Conservation (phyloP, 176 grass and related monocot genomes). For the Carex littledalei region DNA sequence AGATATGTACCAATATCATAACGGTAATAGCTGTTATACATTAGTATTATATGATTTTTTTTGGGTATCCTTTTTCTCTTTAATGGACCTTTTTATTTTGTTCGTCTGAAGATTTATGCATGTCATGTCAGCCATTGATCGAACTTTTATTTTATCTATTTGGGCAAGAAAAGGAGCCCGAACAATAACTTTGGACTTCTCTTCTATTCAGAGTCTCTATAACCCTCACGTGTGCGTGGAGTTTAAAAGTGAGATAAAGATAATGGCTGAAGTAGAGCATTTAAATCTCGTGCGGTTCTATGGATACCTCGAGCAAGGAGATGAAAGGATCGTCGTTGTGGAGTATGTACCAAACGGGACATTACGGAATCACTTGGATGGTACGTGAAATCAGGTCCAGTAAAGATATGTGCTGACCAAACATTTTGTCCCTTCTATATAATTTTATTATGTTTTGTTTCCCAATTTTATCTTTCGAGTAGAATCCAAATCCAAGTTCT, state of each 20-base stretch:
- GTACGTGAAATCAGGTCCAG: constrained; percentile 9
- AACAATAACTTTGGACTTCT: background rate
- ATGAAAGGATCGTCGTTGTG: constrained; percentile 64
- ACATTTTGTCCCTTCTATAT: background rate
- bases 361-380: constrained; percentile 79
- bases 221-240: constrained; percentile 57
- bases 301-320: constrained; percentile 72
- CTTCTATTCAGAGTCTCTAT: constrained; percentile 35
- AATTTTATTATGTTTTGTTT: background rate
- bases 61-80: background rate
- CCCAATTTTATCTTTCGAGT: background rate
- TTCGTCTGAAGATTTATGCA: background rate
- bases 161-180: background rate
- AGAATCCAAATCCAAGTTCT: background rate
- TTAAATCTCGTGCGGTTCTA: constrained; percentile 66
- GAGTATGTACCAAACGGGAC: constrained; percentile 91
- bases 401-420: background rate
- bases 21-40: background rate
- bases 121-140: background rate
- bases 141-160: background rate
- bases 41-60: background rate
- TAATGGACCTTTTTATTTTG: background rate
- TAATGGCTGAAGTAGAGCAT: constrained; percentile 68
- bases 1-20: background rate
- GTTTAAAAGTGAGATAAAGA: constrained; percentile 82